Base-by-base conservation (phyloP, 331 rosid species). In the Acacia concinna region DNA sequence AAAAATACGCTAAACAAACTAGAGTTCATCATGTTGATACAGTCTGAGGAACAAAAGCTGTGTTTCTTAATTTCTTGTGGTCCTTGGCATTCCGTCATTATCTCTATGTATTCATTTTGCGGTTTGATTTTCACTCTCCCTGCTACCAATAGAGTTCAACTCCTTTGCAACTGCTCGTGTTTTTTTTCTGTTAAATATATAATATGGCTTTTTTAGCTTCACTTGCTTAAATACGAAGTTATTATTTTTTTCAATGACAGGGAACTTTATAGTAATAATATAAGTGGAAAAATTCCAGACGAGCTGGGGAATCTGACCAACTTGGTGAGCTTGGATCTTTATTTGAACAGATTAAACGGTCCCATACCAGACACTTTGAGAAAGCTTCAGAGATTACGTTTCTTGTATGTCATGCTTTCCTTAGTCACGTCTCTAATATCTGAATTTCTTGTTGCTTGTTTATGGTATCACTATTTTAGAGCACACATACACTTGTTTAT, bases 271-370 rank as follows among this genome's bases (percentile, higher is more conserved):
- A 94, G 97, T 64, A 93, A 96, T 78, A 84, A 87, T 75, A 89
- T 96, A 82, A 78, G 75, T 76, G 98, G 98, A 82, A 84, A 17
- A 78, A 87, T 96, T 82, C 99, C 98, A 1, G 83, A 81, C 0
- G 98, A 96, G 87, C 92, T 96, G 57, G 99, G 99, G 59, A 84
- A 84, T 81, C 85, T 96, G 86, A 80, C 88, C 81, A 79, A 89
- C 85, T 90, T 95, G 94, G 97, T 93, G 87, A 95, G 98, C 92
- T 88, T 93, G 97, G 99, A 96, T 92, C 99, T 96, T 84, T 96
- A 91, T 91, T 79, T 85, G 97, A 96, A 96, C 88, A 21, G 3
- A 1, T 87, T 96, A 84, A 71, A 0, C 57, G 97, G 97, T 57
- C 11, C 25, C 78, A 96, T 93, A 85, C 98, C 99, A 8, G 38